Base-by-base conservation (phyloP, 2,329 filamentous ascomycete genomes). In the Arthrinium puccinioides region DNA sequence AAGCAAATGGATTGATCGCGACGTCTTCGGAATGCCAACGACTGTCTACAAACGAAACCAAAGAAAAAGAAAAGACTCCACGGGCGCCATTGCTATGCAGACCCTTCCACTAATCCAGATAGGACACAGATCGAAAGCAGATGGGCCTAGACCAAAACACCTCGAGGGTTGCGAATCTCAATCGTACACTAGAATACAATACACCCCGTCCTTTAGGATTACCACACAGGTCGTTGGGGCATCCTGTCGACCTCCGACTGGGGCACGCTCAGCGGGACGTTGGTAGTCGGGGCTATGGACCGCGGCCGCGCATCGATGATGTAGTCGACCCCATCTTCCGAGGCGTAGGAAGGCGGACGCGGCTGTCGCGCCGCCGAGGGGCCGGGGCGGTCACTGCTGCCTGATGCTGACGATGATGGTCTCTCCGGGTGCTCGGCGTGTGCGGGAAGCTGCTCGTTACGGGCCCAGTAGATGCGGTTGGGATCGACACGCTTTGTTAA, bases 381-480 rank as follows among this genome's bases (percentile, higher is more conserved):
- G 18, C 11, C 11, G 11, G n/a, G 7, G 16, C 23, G 14, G 33
- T 28, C 25, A 23, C 40, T 18, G 40, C 15, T 25, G 13, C 31
- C 29, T 27, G 23, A 37, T 32, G 32, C 9, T 32, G 21, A 29
- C 36, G 36, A 9, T 10, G 23, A n/a, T n/a, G n/a, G n/a, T n/a
- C n/a, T n/a, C n/a, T n/a, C n/a, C n/a, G n/a, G n/a, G n/a, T n/a
- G n/a, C 26, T 34, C 24, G 31, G 13, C 15, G 20, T 26, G 32
- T 20, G 38, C 37, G 5, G 47, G 36, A 15, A 53, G 43, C 4
- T 57, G 53, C 15, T 70, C 65, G 46, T 79, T 83, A 25, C 82
- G 76, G 57, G 84, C 79, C 87, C 87, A 94, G 55, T 84, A 87
- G 19, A 94, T 69, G 11, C 87, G 69, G 52, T 90, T 77, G 2